Conservation (phyloP, 768 basidiomycete species). For the Boletus eberwhitei region DNA sequence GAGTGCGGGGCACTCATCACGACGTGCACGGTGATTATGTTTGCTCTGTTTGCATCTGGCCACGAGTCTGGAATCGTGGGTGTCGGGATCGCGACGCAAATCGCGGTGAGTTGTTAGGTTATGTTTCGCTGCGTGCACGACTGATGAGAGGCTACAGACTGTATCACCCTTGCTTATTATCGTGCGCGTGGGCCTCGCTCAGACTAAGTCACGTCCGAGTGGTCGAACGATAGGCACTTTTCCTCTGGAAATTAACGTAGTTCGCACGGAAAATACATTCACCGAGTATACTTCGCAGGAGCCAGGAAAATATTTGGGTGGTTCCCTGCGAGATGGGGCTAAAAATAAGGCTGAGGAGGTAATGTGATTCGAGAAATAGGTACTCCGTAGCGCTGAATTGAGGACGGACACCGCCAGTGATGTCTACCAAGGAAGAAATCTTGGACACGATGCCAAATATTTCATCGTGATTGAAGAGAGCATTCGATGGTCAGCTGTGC, state of each 20-base stretch:
- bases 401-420: background rate
- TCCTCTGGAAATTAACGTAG: constrained; percentile 4
- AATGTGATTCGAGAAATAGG: background rate
- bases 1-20: constrained; percentile 24
- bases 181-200: constrained; percentile 14
- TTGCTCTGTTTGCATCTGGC: constrained; percentile 11
- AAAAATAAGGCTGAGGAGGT: background rate
- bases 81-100: constrained; percentile 16
- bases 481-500: no score
- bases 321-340: background rate
- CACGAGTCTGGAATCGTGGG: constrained; percentile 15
- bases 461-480: no score
- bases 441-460: no score
- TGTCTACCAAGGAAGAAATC: no score
- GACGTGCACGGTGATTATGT: constrained; percentile 17
- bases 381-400: background rate
- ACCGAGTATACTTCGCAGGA: background rate
- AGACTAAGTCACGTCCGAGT: background rate
- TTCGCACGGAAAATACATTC: background rate
- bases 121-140: background rate
- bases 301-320: background rate
- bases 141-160: constrained; percentile 10
- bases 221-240: background rate
- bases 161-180: constrained; percentile 19
- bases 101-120: constrained; percentile 7